Evolutionary conservation across 1,284 basidiomycete genomes (phyloP).

Genomic region (Rhodotorula sp.): DNA sequence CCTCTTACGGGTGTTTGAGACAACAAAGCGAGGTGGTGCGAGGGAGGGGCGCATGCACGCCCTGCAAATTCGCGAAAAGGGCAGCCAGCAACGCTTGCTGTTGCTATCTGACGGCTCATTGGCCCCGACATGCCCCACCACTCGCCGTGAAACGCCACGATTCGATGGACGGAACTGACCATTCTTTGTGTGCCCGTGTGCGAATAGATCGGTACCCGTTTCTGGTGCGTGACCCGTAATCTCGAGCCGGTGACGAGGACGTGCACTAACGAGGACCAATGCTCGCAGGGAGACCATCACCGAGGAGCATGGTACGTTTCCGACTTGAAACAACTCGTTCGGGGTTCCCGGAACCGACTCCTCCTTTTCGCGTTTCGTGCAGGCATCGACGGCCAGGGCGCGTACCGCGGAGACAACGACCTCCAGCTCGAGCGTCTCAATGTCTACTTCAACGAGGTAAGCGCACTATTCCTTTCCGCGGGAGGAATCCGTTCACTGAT

Average conservation of each 20-base stretch:
- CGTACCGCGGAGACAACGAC: slow-evolving; percentile 88
- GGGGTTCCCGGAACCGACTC: background rate
- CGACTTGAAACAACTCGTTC: background rate
- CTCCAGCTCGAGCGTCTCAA: slow-evolving; percentile 76
- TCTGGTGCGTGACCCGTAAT: slow-evolving; percentile 75
- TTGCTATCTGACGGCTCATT: background rate
- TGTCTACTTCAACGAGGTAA: slow-evolving; percentile 59
- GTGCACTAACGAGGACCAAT: background rate
- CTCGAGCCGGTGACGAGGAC: fast-evolving
- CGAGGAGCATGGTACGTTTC: slow-evolving; percentile 73
- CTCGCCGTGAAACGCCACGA: background rate
- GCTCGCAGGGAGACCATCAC: slow-evolving; percentile 62
- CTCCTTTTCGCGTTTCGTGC: background rate
- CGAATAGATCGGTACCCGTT: slow-evolving; percentile 60
- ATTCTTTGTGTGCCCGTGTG: no score
- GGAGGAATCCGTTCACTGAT: slow-evolving; percentile 52
- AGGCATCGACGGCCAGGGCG: slow-evolving; percentile 21
- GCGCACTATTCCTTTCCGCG: slow-evolving; percentile 49
- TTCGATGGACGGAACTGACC: background rate
- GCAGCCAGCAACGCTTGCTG: background rate
- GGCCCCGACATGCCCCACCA: background rate
- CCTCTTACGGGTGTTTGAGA: background rate
- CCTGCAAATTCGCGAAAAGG: background rate
- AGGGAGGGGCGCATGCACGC: background rate
- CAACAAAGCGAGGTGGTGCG: background rate